A percentile compares a stretch with the other conserved stretches of the same genome.
Evolutionary conservation across 371 early-diverging fungal genomes (phyloP).

Genomic region (Mucor plumbeus): DNA sequence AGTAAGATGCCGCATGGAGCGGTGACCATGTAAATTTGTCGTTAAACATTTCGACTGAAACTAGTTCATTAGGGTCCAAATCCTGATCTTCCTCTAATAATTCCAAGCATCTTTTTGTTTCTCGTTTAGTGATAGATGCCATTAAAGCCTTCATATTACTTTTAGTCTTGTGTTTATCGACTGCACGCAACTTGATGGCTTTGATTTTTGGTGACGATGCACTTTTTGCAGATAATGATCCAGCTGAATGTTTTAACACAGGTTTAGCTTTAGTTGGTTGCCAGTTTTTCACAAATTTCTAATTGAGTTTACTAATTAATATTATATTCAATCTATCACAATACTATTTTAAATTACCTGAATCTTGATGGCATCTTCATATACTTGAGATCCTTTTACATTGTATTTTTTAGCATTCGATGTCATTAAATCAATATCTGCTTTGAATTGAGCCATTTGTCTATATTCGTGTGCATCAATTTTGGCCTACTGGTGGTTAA

Average conservation of each 20-base stretch:
- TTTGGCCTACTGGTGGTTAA: slow-evolving; percentile 35
- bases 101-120: slow-evolving; percentile 37
- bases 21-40: slow-evolving; percentile 83
- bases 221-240: slow-evolving; percentile 16
- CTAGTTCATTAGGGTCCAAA: slow-evolving; percentile 61
- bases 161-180: slow-evolving; percentile 37
- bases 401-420: slow-evolving; percentile 84
- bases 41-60: slow-evolving; percentile 65
- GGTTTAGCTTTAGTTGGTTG: slow-evolving; percentile 28
- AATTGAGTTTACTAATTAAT: neutral
- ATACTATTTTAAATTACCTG: slow-evolving; percentile 42
- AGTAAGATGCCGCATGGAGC: slow-evolving; percentile 88
- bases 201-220: slow-evolving; percentile 32
- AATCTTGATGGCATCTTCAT: slow-evolving; percentile 72
- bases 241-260: slow-evolving; percentile 42
- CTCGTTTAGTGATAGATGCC: slow-evolving; percentile 37
- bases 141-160: slow-evolving; percentile 25
- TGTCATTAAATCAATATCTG: slow-evolving; percentile 77
- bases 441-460: slow-evolving; percentile 60
- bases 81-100: slow-evolving; percentile 37
- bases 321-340: neutral
- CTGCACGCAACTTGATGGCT: slow-evolving; percentile 44
- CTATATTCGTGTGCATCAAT: slow-evolving; percentile 57
- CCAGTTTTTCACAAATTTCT: slow-evolving; percentile 52
- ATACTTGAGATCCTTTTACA: slow-evolving; percentile 75